Evolutionary conservation across 768 basidiomycete species (phyloP).

Genomic region (Hericium erinaceus): DNA sequence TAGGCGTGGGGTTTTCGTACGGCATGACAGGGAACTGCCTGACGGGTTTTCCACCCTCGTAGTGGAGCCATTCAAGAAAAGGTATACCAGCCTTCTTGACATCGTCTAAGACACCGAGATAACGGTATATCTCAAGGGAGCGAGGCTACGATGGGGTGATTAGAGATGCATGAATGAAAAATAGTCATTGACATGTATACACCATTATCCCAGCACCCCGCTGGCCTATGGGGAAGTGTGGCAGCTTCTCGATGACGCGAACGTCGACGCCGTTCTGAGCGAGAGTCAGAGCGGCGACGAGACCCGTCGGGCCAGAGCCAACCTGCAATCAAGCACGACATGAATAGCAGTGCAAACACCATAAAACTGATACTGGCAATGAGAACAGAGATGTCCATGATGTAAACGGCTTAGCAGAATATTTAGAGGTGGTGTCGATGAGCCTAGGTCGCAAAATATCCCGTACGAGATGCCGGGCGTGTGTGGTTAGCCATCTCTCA

Average conservation of each 20-base stretch:
- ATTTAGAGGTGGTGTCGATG: too few species aligned
- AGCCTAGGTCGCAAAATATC: too few species aligned
- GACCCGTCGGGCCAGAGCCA: slow-evolving; percentile 2
- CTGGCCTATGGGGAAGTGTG: neutral
- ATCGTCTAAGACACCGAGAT: neutral
- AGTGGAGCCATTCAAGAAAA: neutral
- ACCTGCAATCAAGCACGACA: neutral
- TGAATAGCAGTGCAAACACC: neutral
- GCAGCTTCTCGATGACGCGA: slow-evolving; percentile 4
- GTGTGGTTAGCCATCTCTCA: too few species aligned
- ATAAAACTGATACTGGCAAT: neutral
- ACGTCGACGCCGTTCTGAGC: slow-evolving; percentile 1
- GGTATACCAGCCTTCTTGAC: neutral
- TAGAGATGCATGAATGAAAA: neutral
- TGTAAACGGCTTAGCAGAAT: too few species aligned
- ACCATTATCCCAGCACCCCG: slow-evolving; percentile 5
- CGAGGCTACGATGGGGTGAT: neutral
- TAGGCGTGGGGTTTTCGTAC: neutral
- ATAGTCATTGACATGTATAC: neutral
- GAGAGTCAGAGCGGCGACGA: slow-evolving; percentile 6
- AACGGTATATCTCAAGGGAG: slow-evolving; percentile 1
- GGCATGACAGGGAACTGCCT: neutral
- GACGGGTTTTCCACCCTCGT: neutral
- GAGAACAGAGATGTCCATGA: neutral
- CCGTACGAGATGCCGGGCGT: too few species aligned